Evolutionary conservation across 176 grass and related monocot genomes (phyloP).

Genomic region (Alopecurus myosuroides): DNA sequence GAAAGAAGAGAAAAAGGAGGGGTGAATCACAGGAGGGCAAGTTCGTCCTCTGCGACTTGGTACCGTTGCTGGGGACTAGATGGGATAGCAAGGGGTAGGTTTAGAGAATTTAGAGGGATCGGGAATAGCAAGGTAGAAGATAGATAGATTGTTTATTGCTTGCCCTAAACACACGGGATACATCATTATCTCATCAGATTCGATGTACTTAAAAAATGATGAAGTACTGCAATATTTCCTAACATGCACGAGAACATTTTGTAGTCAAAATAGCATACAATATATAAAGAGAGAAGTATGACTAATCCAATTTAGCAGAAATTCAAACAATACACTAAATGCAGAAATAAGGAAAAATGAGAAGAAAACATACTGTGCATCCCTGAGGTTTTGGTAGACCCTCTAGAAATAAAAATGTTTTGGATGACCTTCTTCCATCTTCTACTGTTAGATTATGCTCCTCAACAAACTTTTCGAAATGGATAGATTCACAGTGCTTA

Average conservation of each 20-base stretch:
- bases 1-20: too few relatives aligned
- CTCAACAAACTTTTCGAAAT: slow-evolving; percentile 80
- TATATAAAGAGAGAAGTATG: not conserved
- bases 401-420: slow-evolving; percentile 91
- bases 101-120: too few relatives aligned
- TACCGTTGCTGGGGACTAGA: too few relatives aligned
- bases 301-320: not conserved
- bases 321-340: not conserved
- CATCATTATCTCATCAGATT: slow-evolving; percentile 13
- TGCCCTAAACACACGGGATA: too few relatives aligned
- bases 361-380: slow-evolving; percentile 65
- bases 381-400: slow-evolving; percentile 88
- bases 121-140: too few relatives aligned
- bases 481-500: slow-evolving; percentile 69
- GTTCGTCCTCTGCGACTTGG: too few relatives aligned
- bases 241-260: not conserved
- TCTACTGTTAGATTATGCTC: slow-evolving; percentile 52
- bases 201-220: not conserved
- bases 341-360: not conserved
- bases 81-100: too few relatives aligned
- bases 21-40: too few relatives aligned
- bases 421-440: slow-evolving; percentile 53
- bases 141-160: too few relatives aligned
- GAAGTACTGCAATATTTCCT: not conserved
- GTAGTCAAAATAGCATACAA: not conserved